Conservation (phyloP, 2,329 filamentous ascomycete genomes). For the Penicillium corylophilum region DNA sequence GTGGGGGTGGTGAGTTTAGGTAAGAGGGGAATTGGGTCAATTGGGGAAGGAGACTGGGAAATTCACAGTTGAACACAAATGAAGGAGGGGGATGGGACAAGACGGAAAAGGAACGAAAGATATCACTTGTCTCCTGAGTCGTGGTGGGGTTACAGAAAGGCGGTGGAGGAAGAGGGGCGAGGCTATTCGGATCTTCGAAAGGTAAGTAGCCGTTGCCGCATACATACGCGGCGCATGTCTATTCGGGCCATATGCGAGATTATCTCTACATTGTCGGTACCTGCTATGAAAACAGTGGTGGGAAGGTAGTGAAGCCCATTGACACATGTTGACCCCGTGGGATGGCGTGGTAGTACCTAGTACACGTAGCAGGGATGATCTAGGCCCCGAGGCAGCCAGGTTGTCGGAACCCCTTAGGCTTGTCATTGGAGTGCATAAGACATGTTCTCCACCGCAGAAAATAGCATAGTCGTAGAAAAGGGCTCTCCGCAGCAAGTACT, state of each 20-base stretch:
- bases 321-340: background rate
- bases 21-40: background rate
- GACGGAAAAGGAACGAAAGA: slow-evolving; percentile 6
- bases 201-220: background rate
- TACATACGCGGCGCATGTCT: slow-evolving; percentile 2
- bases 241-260: slow-evolving; percentile 5
- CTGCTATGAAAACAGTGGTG: background rate
- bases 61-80: slow-evolving; percentile 1
- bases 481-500: background rate
- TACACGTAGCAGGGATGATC: slow-evolving; percentile 2
- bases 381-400: slow-evolving; percentile 4
- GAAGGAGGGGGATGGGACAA: slow-evolving; percentile 7
- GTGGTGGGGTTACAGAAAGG: slow-evolving; percentile 32
- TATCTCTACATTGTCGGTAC: slow-evolving; percentile 1
- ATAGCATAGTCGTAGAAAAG: background rate
- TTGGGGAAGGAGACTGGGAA: slow-evolving; percentile 3
- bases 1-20: slow-evolving; percentile 15
- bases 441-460: background rate
- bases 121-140: slow-evolving; percentile 19
- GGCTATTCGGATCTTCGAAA: slow-evolving; percentile 23
- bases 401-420: slow-evolving; percentile 1
- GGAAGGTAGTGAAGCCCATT: background rate
- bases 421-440: background rate
- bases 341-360: background rate
- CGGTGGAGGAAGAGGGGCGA: slow-evolving; percentile 30